A percentile compares a stretch with the other conserved stretches of the same genome.
Evolutionary conservation across 2,329 filamentous ascomycete genomes (phyloP).

Genomic region (Xylaria sp.): DNA sequence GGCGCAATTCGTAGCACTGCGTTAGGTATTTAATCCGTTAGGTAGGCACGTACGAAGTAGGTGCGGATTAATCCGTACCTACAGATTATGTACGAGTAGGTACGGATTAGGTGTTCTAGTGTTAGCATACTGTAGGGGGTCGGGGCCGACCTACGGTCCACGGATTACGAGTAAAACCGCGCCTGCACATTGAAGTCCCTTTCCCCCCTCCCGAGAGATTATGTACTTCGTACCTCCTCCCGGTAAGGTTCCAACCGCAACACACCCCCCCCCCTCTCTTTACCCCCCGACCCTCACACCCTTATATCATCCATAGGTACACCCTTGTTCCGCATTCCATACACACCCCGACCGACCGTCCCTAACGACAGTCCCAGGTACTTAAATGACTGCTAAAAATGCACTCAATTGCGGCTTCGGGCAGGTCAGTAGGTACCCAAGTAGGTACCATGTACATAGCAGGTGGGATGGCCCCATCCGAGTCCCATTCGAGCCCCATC

Average conservation of each 20-base stretch:
- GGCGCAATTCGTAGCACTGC: background rate
- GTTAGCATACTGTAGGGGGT: too few species aligned
- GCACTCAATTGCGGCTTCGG: slow-evolving; percentile 16
- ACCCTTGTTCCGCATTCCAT: too few species aligned
- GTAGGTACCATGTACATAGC: background rate
- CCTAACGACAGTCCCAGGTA: background rate
- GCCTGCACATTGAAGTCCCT: too few species aligned
- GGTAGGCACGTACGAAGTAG: too few species aligned
- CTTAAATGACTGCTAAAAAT: slow-evolving; percentile 8
- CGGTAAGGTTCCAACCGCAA: background rate
- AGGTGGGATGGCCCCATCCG: slow-evolving; percentile 15
- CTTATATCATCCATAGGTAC: background rate
- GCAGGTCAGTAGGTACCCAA: slow-evolving; percentile 12
- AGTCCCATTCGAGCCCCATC: background rate
- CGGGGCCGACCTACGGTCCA: too few species aligned
- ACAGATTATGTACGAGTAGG: too few species aligned
- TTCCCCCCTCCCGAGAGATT: too few species aligned
- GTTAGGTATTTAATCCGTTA: background rate
- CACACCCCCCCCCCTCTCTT: background rate
- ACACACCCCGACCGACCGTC: background rate
- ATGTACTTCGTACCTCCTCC: too few species aligned
- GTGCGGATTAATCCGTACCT: too few species aligned
- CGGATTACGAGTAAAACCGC: too few species aligned
- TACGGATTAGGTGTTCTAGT: too few species aligned
- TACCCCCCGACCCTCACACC: background rate